A percentile compares a stretch with the other conserved stretches of the same genome.
Evolutionary conservation across 2,329 filamentous ascomycete species (phyloP).

Genomic region (Colletotrichum sp.): DNA sequence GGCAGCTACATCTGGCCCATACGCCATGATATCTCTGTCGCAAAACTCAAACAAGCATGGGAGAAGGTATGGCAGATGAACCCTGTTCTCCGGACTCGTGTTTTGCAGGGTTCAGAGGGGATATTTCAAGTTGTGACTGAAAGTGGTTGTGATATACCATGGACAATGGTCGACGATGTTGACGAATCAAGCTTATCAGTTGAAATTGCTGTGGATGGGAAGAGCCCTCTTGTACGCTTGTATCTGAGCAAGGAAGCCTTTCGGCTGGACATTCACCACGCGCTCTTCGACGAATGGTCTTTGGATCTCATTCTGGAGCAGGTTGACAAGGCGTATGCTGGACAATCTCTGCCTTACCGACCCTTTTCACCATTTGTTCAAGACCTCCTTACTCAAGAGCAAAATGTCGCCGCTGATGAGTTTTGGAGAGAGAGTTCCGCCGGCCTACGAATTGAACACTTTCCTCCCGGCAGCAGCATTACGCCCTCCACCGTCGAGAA

Average conservation of each 20-base stretch:
- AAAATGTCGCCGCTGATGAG: no score
- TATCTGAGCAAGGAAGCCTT: background rate
- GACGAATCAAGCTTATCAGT: background rate
- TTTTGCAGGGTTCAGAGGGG: background rate
- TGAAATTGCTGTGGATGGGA: background rate
- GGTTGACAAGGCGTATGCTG: background rate
- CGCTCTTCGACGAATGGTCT: background rate
- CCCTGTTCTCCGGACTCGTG: conserved; percentile 6
- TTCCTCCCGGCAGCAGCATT: background rate
- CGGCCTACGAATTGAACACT: no score
- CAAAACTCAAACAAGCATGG: conserved; percentile 34
- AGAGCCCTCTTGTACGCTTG: background rate
- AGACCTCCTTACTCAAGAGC: no score
- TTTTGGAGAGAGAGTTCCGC: no score
- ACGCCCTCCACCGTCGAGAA: background rate
- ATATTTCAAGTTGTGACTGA: background rate
- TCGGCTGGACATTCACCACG: conserved; percentile 2
- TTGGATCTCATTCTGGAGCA: background rate
- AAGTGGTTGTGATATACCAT: no score
- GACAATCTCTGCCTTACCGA: background rate
- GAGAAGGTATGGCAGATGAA: background rate
- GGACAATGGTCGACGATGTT: background rate
- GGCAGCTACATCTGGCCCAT: background rate
- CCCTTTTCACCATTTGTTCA: conserved; percentile 17
- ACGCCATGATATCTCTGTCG: background rate